phyloP scores from a whole-genome alignment of 768 basidiomycete species.

The Xanthoconium stramineum region DNA sequence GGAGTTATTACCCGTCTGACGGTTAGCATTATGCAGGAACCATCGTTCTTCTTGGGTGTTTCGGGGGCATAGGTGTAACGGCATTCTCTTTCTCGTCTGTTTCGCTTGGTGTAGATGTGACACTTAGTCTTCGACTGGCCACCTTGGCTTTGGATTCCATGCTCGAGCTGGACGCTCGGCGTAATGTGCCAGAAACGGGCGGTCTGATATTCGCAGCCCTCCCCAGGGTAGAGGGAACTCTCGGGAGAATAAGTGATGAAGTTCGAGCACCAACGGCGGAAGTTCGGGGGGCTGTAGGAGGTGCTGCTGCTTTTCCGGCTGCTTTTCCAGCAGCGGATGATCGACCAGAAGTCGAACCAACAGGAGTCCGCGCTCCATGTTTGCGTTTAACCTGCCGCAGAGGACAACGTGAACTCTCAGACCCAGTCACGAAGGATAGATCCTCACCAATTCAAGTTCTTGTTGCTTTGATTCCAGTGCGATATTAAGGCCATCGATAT shows the following conservation, averaged over 20 bases:
- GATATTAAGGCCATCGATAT: slow-evolving; percentile 81
- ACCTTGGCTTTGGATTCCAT: slow-evolving; percentile 34
- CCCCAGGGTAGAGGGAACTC: slow-evolving; percentile 33
- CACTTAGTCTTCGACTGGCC: slow-evolving; percentile 32
- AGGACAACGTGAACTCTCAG: slow-evolving; percentile 2
- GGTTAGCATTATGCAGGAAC: slow-evolving; percentile 11
- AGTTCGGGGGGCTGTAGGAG: slow-evolving; percentile 31
- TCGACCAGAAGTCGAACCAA: slow-evolving; percentile 56
- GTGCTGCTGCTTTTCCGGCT: slow-evolving; percentile 53
- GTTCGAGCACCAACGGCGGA: slow-evolving; percentile 33
- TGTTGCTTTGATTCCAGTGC: slow-evolving; percentile 94
- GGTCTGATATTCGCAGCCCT: slow-evolving; percentile 17
- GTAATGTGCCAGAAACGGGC: slow-evolving; percentile 13
- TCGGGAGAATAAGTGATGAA: slow-evolving; percentile 35
- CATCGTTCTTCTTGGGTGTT: slow-evolving; percentile 15
- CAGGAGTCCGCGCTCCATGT: slow-evolving; percentile 53
- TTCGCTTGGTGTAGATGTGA: slow-evolving; percentile 41
- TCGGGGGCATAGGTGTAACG: slow-evolving; percentile 22
- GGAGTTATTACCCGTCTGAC: not conserved
- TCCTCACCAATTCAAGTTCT: slow-evolving; percentile 80
- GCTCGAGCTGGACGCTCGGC: slow-evolving; percentile 31
- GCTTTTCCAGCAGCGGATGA: slow-evolving; percentile 24
- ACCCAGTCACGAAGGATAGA: not conserved
- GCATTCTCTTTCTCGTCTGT: slow-evolving; percentile 62
- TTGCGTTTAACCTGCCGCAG: slow-evolving; percentile 60